Percentiles rank a stretch among this genome's conserved stretches.
Conservation (phyloP, 2,329 filamentous ascomycete species). For the Botrytis aclada region DNA sequence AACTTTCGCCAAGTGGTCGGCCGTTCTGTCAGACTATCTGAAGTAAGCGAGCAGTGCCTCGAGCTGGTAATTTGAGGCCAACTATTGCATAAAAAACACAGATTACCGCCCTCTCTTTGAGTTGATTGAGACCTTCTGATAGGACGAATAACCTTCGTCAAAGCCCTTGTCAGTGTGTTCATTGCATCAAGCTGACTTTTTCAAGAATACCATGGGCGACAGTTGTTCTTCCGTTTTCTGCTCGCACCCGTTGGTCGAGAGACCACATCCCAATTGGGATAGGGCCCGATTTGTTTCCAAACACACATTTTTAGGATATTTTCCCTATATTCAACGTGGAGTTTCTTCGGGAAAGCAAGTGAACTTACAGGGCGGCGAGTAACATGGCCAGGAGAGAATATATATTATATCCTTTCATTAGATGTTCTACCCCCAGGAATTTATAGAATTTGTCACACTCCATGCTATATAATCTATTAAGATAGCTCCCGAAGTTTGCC, state of each 20-base stretch:
- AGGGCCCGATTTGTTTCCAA: not conserved
- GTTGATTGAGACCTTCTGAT: not conserved
- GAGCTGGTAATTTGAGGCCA: not conserved
- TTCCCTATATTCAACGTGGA: not conserved
- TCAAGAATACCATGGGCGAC: not conserved
- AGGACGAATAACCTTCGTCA: not conserved
- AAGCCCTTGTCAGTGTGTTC: not conserved
- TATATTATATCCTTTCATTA: not conserved
- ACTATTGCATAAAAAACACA: not conserved
- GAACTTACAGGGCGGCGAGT: not conserved
- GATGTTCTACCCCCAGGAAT: not conserved
- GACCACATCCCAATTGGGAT: not conserved
- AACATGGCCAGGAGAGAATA: not conserved
- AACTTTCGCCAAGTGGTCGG: not conserved
- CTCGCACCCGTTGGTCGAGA: not conserved
- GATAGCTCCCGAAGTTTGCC: not conserved
- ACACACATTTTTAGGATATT: not conserved
- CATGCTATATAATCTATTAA: not conserved
- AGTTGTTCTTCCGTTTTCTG: not conserved
- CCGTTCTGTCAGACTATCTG: not conserved
- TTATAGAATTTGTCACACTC: not conserved
- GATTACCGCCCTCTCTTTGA: not conserved
- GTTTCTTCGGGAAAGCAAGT: not conserved
- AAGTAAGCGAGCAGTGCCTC: not conserved
- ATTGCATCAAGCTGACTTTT: not conserved